Conservation (phyloP, 345 rosid genomes). For the Corchorus olitorius region DNA sequence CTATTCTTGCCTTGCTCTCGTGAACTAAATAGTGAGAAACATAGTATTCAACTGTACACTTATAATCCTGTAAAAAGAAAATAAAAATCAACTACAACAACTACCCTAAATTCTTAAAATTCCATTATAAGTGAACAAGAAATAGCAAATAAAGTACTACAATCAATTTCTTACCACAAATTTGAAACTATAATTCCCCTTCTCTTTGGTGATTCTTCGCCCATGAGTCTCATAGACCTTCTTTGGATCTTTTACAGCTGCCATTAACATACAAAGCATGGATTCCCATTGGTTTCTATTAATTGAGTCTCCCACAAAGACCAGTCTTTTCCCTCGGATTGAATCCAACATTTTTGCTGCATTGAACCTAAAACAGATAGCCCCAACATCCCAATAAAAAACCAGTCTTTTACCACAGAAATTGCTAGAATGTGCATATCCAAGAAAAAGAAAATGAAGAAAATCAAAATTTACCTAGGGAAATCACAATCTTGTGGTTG, state of each 20-base stretch:
- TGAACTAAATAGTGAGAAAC: conserved; percentile 83
- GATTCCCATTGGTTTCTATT: conserved; percentile 99
- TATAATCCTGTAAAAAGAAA: conserved; percentile 63
- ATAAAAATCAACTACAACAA: conserved; percentile 10
- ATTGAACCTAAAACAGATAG: conserved; percentile 61
- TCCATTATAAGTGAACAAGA: not conserved
- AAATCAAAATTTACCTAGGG: conserved; percentile 57
- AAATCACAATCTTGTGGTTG: conserved; percentile 69
- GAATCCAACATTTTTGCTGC: conserved; percentile 73
- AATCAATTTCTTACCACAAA: conserved; percentile 55
- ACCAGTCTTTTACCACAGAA: not conserved
- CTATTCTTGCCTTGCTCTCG: conserved; percentile 79
- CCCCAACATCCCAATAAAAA: conserved; percentile 7
- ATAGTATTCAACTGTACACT: conserved; percentile 86
- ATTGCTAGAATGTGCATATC: not conserved
- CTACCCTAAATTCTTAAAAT: not conserved
- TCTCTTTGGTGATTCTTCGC: conserved; percentile 80
- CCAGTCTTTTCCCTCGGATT: conserved; percentile 86
- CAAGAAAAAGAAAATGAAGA: not conserved
- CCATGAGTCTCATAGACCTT: conserved; percentile 83
- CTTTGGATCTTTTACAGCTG: conserved; percentile 72
- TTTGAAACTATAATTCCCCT: conserved; percentile 83
- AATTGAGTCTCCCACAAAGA: conserved; percentile 95
- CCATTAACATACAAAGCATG: conserved; percentile 80
- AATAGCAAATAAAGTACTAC: not conserved